Evolutionary conservation across 1,284 basidiomycete genomes (phyloP), one percentile per base, ranked within the genome.

Genomic region (Cystobasidium pallidum): DNA sequence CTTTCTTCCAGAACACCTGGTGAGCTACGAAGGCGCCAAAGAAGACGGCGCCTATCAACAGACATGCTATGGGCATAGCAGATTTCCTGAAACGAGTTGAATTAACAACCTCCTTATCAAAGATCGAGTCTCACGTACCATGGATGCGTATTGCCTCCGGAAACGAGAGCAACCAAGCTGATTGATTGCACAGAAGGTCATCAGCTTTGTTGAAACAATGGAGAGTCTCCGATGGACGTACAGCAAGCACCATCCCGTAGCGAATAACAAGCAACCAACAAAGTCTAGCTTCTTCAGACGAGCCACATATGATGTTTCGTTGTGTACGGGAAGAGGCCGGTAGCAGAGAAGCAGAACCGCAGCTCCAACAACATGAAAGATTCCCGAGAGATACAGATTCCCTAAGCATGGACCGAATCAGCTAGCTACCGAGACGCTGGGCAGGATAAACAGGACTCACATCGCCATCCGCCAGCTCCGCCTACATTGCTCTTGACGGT

Each of bases 1-100:
- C 52, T 55, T 55, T 55, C 52, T 55, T 55, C 52, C 52, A 55
- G 32, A 55, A 55, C 10, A 34, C 32, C 52, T 55, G 52, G 30
- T 55, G 52, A 34, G 26, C 24, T 6, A 55, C 52, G 19, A 55
- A 55, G 6, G 32, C 21, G n/a, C n/a, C 24, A n/a, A 55, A 55
- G 24, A 55, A 55, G 24, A 28, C 24, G n/a, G 32, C 24, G 10
- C 52, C 52, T 7, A 55, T 26, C 13, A 55, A 4, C 13, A 55
- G 24, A 28, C 52, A 55, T 15, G 52, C 24, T 28, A 55, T 55
- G 24, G 52, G 52, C 52, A 55, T 55, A 15, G 52, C 52, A 10
- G 52, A 55, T 55, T 55, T 55, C 52, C 52, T 55, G 52, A 10
- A 28, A 15, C 24, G 24, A 7, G 24, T 13, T 13, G 52, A 3